A percentile compares a stretch with the other conserved stretches of the same genome.
phyloP scores from a whole-genome alignment of 441 rosid species.

The Gossypium gossypioides region DNA sequence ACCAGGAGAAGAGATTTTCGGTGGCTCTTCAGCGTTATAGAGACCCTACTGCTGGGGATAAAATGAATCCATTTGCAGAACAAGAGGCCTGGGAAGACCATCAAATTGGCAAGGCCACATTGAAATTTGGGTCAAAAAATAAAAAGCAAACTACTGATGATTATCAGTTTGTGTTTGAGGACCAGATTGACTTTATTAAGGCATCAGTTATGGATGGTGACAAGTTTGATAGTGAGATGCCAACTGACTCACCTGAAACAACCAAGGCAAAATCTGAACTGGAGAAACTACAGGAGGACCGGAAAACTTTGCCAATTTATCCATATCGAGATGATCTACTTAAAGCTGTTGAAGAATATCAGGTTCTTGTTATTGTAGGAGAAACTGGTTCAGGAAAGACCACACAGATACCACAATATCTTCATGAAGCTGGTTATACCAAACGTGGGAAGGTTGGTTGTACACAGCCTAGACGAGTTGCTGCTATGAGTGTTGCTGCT shows the following conservation, averaged over 20 bases:
- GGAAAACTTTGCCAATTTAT: constrained; percentile 76
- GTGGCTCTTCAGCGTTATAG: constrained; percentile 87
- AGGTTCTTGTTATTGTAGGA: constrained; percentile 97
- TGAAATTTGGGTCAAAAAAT: constrained; percentile 80
- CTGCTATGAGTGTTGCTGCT: constrained; percentile 98
- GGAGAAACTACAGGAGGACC: constrained; percentile 81
- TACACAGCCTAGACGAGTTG: constrained; percentile 95
- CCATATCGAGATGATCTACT: constrained; percentile 71
- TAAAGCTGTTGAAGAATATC: constrained; percentile 59
- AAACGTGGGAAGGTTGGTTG: constrained; percentile 88
- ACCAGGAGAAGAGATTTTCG: constrained; percentile 87
- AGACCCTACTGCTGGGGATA: constrained; percentile 57
- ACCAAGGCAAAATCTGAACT: constrained; percentile 51
- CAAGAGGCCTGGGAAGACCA: constrained; percentile 99
- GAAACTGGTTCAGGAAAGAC: constrained; percentile 99
- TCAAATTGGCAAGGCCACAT: constrained; percentile 82
- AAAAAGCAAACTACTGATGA: constrained; percentile 56
- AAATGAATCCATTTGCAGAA: constrained; percentile 94
- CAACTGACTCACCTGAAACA: constrained; percentile 34
- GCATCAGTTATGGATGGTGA: constrained; percentile 77
- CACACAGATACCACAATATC: constrained; percentile 94
- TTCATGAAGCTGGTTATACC: constrained; percentile 95
- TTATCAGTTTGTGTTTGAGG: constrained; percentile 82
- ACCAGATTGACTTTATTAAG: constrained; percentile 77
- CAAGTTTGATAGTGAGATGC: constrained; percentile 44